Base-by-base conservation (phyloP, 2,329 filamentous ascomycete genomes). In the Neofusicoccum cordaticola region DNA sequence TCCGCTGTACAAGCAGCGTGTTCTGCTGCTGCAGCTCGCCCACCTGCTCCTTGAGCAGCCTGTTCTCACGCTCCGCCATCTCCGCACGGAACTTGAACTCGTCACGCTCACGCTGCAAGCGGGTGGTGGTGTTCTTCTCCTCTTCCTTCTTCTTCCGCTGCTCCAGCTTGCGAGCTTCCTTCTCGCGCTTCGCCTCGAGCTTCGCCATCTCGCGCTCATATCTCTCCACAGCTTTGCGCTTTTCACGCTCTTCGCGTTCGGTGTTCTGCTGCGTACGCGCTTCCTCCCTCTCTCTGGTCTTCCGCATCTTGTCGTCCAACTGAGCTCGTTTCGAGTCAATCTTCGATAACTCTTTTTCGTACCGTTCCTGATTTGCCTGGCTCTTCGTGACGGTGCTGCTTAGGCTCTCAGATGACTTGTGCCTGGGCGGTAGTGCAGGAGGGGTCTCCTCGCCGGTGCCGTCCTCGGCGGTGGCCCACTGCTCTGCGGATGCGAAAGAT, bases 261-360 rank as follows among this genome's bases (percentile, higher is more conserved):
- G 58, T 37, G 13, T 17, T 68, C 27, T 70, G 68, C 60, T 71
- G 65, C 13, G 22, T 22, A 13, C 57, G 45, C 22, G 68, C 67
- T 2, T 81, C 80, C 39, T 85, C 84, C 50, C 81, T 85, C 66
- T 85, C 80, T 19, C 83, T 81, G 60, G 84, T 81, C 68, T 84
- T 83, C n/a, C 79, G 80, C 7, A 88, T 78, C 70, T 88, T 89
- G 19, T 87, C 84, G 45, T 90, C 85, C 0, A 91, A 79, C 8
- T 48, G 48, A 3, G 57, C 11, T 17, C 85, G 85, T 64, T 85
- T 85, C 15, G 86, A 82, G 52, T 86, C 81, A 8, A 91, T 82
- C 71, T 88, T 90, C 65, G 81, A 79, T 3, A 92, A 81, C 69
- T 91, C 87, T 70, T 87, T 89, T 34, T 90, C 87, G 66, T 86